A percentile compares a stretch with the other conserved stretches of the same genome.
phyloP scores from a whole-genome alignment of 1,139 yeast species.

The Hemisphaericaspora xylanilytica region DNA sequence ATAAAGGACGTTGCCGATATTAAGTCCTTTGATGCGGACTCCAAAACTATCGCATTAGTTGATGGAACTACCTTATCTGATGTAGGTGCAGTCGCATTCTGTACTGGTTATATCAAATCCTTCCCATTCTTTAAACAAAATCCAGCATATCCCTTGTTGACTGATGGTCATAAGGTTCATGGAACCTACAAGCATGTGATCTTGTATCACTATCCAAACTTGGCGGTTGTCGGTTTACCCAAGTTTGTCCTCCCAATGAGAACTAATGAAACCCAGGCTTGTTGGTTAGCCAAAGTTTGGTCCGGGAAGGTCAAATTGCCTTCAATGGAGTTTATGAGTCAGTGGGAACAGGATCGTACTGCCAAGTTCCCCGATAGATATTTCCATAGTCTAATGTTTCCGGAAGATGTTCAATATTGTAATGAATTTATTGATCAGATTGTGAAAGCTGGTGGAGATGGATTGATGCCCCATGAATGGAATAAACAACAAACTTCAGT shows the following conservation, averaged over 20 bases:
- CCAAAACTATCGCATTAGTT: conserved; percentile 26
- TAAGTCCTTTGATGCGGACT: conserved; percentile 24
- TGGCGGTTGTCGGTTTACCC: conserved; percentile 35
- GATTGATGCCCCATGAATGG: conserved; percentile 26
- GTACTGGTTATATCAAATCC: conserved; percentile 47
- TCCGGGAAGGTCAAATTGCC: conserved; percentile 41
- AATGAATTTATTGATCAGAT: conserved; percentile 20
- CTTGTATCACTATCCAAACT: conserved; percentile 42
- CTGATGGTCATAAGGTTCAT: conserved; percentile 32
- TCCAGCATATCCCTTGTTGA: conserved; percentile 22
- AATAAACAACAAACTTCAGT: conserved; percentile 24
- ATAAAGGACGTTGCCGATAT: conserved; percentile 26
- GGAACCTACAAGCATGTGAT: conserved; percentile 42
- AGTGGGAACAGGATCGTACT: conserved; percentile 18
- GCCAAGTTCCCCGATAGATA: conserved; percentile 22
- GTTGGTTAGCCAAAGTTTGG: conserved; percentile 36
- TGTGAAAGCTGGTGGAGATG: conserved; percentile 16
- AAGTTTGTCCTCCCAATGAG: conserved; percentile 47
- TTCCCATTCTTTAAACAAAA: conserved; percentile 36
- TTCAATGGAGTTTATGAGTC: conserved; percentile 26
- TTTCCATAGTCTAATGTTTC: conserved; percentile 27
- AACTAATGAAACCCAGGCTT: conserved; percentile 44
- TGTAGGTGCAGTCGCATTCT: conserved; percentile 40
- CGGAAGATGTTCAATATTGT: conserved; percentile 29
- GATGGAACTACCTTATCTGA: conserved; percentile 25